Conservation (phyloP, 1,284 basidiomycete species). For the Boletus semigastroideus region DNA sequence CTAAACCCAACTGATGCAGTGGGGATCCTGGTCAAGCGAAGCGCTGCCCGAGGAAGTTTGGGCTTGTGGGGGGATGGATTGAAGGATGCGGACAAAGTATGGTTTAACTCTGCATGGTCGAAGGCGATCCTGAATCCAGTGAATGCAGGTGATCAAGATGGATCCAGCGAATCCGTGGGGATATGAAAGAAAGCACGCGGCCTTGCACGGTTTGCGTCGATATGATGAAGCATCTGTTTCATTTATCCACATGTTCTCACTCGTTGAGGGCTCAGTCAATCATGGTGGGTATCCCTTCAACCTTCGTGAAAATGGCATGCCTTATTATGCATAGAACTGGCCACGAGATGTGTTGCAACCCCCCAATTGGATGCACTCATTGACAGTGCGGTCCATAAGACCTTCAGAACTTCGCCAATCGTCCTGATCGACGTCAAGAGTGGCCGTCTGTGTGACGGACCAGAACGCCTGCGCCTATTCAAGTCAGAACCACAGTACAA, state of each 20-base stretch:
- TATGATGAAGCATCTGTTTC: slow-evolving; percentile 8
- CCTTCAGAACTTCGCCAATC: background rate
- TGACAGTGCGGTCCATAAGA: background rate
- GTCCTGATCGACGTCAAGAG: slow-evolving; percentile 11
- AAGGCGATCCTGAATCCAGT: background rate
- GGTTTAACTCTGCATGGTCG: background rate
- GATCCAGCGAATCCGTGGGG: background rate
- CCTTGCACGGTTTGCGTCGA: background rate
- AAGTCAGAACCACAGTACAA: background rate
- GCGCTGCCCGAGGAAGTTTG: background rate
- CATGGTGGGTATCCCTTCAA: background rate
- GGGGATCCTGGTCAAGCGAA: slow-evolving; percentile 6
- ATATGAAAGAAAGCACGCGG: slow-evolving; percentile 5
- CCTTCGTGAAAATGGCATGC: background rate
- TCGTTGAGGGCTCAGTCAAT: background rate
- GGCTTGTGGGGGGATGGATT: background rate
- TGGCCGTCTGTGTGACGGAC: background rate
- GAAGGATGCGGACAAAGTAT: background rate
- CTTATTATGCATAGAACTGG: background rate
- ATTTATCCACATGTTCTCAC: background rate
- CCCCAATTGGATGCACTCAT: background rate
- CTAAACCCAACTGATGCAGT: background rate
- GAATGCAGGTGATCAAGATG: slow-evolving; percentile 1
- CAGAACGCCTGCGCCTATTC: background rate
- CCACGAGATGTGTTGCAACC: background rate